A percentile compares a stretch with the other conserved stretches of the same genome.
These are phyloP conservation scores for Curvularia verruculosa DNA, from an alignment of 2,329 filamentous ascomycete genomes.

Conservation along the genomic window DNA sequence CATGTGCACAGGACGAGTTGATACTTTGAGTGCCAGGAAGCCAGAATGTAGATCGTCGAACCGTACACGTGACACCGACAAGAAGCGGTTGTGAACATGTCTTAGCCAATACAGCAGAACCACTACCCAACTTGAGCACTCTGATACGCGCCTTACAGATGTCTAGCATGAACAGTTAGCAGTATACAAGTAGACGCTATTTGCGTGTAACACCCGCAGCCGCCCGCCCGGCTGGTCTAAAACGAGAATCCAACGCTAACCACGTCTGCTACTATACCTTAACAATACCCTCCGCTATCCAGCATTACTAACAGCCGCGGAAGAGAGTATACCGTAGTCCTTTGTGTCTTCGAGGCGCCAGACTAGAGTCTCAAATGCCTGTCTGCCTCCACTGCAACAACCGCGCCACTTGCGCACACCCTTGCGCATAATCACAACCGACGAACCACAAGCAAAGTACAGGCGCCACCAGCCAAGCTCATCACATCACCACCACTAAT, in stretches of 20 bases:
- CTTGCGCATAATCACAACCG: conserved; percentile 2
- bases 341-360: conserved; percentile 1
- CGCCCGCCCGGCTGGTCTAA: neutral
- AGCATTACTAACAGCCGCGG: neutral
- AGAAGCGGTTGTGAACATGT: neutral
- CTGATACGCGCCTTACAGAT: neutral
- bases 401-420: conserved; percentile 11
- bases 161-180: too few relatives aligned
- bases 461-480: conserved; percentile 11
- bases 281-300: neutral
- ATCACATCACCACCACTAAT: neutral
- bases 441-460: conserved; percentile 15
- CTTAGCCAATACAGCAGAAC: neutral
- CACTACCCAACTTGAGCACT: too few relatives aligned
- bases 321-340: neutral
- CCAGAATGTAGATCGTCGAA: neutral
- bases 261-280: neutral
- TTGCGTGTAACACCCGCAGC: neutral
- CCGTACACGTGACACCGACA: neutral
- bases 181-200: neutral
- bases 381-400: conserved; percentile 1
- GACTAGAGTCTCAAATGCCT: conserved; percentile 10
- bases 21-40: neutral
- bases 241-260: neutral
- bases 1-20: neutral